These are phyloP conservation scores for Alternaria burnsii DNA, from an alignment of 2,329 filamentous ascomycete genomes.

Conservation along the genomic window DNA sequence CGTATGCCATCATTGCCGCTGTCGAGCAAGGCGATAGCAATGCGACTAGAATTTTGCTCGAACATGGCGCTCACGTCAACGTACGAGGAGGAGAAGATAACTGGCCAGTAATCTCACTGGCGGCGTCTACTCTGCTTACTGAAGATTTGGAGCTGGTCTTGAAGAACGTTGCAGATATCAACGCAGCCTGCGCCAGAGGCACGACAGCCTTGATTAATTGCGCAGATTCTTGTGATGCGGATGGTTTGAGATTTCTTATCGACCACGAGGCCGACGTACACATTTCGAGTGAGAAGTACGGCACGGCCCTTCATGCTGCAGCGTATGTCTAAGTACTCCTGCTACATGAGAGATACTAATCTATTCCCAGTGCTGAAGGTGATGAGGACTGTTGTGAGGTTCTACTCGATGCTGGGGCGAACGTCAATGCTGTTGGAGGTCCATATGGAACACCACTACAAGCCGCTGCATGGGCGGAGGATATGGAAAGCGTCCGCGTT, in stretches of 20 bases:
- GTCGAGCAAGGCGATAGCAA: slow-evolving; percentile 23
- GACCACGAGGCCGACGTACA: slow-evolving; percentile 26
- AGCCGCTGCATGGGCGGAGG: slow-evolving; percentile 24
- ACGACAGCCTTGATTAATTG: slow-evolving; percentile 34
- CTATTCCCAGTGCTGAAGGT: slow-evolving; percentile 15
- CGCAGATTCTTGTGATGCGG: slow-evolving; percentile 22
- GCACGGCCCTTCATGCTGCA: slow-evolving; percentile 32
- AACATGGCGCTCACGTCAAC: slow-evolving; percentile 32
- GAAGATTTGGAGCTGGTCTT: slow-evolving; percentile 27
- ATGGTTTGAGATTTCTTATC: slow-evolving; percentile 27
- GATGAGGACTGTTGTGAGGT: slow-evolving; percentile 26
- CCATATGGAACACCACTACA: slow-evolving; percentile 27
- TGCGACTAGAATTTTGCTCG: slow-evolving; percentile 23
- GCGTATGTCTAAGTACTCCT: slow-evolving; percentile 17
- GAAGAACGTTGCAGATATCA: slow-evolving; percentile 30
- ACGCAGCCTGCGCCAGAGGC: slow-evolving; percentile 27
- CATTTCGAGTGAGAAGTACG: slow-evolving; percentile 22
- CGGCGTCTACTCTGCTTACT: slow-evolving; percentile 21
- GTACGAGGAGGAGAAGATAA: slow-evolving; percentile 32
- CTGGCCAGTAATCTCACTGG: slow-evolving; percentile 26
- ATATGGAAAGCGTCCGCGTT: slow-evolving; percentile 25
- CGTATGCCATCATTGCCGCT: slow-evolving; percentile 30
- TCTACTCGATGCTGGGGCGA: slow-evolving; percentile 28
- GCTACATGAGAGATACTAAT: background rate
- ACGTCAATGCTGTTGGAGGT: slow-evolving; percentile 29